Base-by-base conservation (phyloP, 192 early-diverging fungal genomes). In the Umbelopsis ramanniana region DNA sequence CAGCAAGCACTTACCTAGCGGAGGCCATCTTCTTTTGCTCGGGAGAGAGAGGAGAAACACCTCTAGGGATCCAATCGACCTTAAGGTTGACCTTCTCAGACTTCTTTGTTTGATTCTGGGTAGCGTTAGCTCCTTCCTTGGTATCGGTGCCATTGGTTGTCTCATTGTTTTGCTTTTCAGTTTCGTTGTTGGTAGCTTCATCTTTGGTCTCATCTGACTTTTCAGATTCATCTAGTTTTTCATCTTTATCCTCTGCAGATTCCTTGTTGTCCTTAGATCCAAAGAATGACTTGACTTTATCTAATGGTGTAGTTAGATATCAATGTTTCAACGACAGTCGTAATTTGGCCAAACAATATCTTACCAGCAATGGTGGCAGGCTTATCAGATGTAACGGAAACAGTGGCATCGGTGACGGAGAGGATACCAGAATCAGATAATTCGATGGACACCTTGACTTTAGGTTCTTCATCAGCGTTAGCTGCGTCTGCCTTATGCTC, bases 371-470 rank as follows among this genome's bases (percentile, higher is more conserved):
- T 63, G 19, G 57, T 29, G 10, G 57, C 29, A 19, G 57, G 33
- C 33, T 63, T 63, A 29, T 63, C 57, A 37, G 57, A 63, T 22
- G 29, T 63, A 63, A 63, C 2, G 33, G 78, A 78, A 2, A 86
- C 85, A 72, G 81, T 47, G 5, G 89, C 91, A 40, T 94, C 89
- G 21, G 84, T 81, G n/a, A 93, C 82, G 40, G 83, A 83, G 40
- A 96, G 81, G 9, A 91, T 50, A 52, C 93, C 93, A 46, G 92
- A 88, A 46, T 96, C 92, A 38, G 87, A 91, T 43, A 97, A 84
- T 76, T 93, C 90, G 68, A 98, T 83, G 7, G 88, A 79, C 6
- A 93, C 90, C 43, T 92, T 91, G 45, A 99, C 94, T 79, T 96
- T 97, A 46, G 93, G 93, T 33, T 66, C 40, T 14, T 67, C 63